Evolutionary conservation across 2,329 filamentous ascomycete genomes (phyloP).

Genomic region (Colletotrichum melonis): DNA sequence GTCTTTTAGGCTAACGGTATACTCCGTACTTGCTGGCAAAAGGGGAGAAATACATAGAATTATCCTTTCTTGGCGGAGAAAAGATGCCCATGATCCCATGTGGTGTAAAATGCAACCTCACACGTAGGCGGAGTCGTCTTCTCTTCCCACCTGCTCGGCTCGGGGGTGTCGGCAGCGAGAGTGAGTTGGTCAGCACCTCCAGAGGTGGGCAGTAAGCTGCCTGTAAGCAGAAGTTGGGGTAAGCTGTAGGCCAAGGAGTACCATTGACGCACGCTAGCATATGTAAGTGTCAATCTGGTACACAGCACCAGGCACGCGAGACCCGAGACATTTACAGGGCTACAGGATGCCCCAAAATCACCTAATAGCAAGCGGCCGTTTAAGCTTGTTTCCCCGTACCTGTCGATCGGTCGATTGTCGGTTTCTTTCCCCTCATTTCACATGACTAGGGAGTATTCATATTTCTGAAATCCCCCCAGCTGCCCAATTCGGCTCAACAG

Average conservation of each 20-base stretch:
- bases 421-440: neutral
- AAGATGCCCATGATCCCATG: neutral
- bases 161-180: neutral
- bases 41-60: neutral
- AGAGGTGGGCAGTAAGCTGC: neutral
- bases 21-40: neutral
- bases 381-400: slow-evolving; percentile 27
- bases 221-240: neutral
- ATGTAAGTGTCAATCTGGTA: neutral
- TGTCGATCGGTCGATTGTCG: slow-evolving; percentile 10
- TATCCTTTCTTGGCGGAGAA: neutral
- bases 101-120: slow-evolving; percentile 5
- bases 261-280: neutral
- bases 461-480: neutral
- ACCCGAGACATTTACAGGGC: neutral
- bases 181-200: neutral
- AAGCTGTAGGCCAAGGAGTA: neutral
- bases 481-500: neutral
- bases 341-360: neutral
- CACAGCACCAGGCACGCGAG: neutral
- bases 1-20: no score
- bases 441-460: no score
- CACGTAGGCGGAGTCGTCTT: neutral
- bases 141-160: neutral
- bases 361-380: neutral